Base-by-base conservation (phyloP, 306 rosid species). In the Glycine latifolia region DNA sequence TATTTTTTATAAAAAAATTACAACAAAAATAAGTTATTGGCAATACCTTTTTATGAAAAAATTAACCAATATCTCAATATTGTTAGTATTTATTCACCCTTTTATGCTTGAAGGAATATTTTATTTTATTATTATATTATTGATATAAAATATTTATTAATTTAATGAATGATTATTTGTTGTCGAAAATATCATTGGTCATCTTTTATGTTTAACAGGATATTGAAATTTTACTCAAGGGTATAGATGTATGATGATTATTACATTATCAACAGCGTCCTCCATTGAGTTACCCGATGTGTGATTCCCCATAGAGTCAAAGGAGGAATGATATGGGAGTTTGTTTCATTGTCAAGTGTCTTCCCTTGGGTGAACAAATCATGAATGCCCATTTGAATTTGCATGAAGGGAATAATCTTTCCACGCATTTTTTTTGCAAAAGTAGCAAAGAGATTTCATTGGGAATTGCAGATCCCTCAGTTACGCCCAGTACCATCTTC, bases 381-480 rank as follows among this genome's bases (percentile, higher is more conserved):
- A 90, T 88, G 77, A 90, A 88, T 80, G 75, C 81, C 16, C 77
- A 1, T 79, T 84, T 86, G 88, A 87, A 86, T 81, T 73, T 62
- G 6, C 52, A 48, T 4, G 39, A 6, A 16, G 31, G 48, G 69
- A 79, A 77, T 47, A 73, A 14, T 20, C 66, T 75, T 43, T 44
- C 53, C 76, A 67, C 12, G 11, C 14, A 46, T 47, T 15, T 20
- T 41, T 71, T 46, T 54, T 26, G 70, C 82, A 59, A 65, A 63
- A 14, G 41, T 11, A 39, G 53, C 7, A 80, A 26, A 48, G 35
- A 73, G 63, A 71, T 52, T 61, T 80, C 84, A 16, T 89, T 87
- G 91, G 94, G 83, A 91, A 82, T 82, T 80, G 87, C 69, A 80
- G 86, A 89, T 84, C 79, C 84, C 78, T 61, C 55, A 20, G 33